phyloP scores from a whole-genome alignment of 1,284 basidiomycete genomes.

The Rhodotorula sp. region DNA sequence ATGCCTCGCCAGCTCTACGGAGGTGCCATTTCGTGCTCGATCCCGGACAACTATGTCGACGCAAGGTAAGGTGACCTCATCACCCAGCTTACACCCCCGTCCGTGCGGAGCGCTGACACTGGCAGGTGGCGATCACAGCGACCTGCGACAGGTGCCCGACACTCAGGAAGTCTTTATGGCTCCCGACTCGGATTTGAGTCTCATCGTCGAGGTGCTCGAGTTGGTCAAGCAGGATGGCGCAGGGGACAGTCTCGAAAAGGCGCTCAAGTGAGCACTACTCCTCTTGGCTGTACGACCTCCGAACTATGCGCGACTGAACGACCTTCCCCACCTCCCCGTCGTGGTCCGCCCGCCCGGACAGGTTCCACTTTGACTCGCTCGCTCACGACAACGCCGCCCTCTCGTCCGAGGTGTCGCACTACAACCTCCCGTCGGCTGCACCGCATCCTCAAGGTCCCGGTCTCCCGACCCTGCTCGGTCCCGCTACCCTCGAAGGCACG shows the following conservation, averaged over 20 bases:
- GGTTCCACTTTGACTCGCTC: conserved; percentile 87
- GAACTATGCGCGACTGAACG: background rate
- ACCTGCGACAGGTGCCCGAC: conserved; percentile 91
- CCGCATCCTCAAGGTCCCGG: background rate
- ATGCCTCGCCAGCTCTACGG: conserved; percentile 51
- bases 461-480: conserved; percentile 57
- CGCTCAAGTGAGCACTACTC: conserved; percentile 43
- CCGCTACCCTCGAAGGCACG: conserved; percentile 64
- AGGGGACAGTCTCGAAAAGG: conserved; percentile 53
- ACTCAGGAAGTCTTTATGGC: conserved; percentile 92
- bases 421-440: conserved; percentile 35
- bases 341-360: conserved; percentile 45
- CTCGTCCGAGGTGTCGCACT: conserved; percentile 53
- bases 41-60: conserved; percentile 69
- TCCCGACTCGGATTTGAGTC: conserved; percentile 65
- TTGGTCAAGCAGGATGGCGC: conserved; percentile 62
- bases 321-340: too few relatives aligned
- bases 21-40: conserved; percentile 71
- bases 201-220: conserved; percentile 84
- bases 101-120: background rate
- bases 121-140: conserved; percentile 55
- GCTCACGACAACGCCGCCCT: conserved; percentile 87
- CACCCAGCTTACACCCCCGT: background rate
- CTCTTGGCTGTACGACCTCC: too few relatives aligned
- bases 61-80: conserved; percentile 67